Conservation (phyloP, 768 basidiomycete species). For the Neoboletus magnificus region DNA sequence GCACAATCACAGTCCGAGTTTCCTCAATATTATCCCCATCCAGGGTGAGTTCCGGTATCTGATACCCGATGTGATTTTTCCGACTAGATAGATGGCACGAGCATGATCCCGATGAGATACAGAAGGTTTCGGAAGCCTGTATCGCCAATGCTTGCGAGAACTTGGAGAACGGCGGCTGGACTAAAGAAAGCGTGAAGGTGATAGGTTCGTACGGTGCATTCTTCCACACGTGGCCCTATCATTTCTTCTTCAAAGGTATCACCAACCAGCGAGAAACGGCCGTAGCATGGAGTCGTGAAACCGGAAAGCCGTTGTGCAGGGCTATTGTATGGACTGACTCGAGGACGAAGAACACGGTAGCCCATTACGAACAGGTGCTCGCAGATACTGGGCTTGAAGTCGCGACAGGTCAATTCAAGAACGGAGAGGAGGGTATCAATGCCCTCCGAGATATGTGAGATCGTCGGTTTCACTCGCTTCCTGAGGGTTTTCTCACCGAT, state of each 20-base stretch:
- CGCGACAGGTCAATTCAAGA: constrained; percentile 59
- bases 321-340: constrained; percentile 97
- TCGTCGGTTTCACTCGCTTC: constrained; percentile 5
- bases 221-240: not conserved
- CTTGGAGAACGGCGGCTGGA: constrained; percentile 75
- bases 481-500: not conserved
- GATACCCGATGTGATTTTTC: not conserved
- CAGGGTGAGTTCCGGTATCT: constrained; percentile 52
- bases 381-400: constrained; percentile 73
- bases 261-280: constrained; percentile 98
- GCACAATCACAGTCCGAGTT: constrained; percentile 91
- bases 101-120: constrained; percentile 84
- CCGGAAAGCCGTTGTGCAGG: constrained; percentile 83
- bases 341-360: constrained; percentile 83
- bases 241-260: constrained; percentile 53
- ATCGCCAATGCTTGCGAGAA: constrained; percentile 67
- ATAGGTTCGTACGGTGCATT: constrained; percentile 61
- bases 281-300: constrained; percentile 86
- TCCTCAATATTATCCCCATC: constrained; percentile 87
- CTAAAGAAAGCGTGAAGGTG: constrained; percentile 79
- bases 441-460: constrained; percentile 65
- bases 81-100: constrained; percentile 77
- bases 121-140: constrained; percentile 68
- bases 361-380: constrained; percentile 73
- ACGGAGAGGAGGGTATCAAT: constrained; percentile 65